These are phyloP conservation scores for Aspergillus sp. DNA, from an alignment of 2,329 filamentous ascomycete genomes.

Conservation along the genomic window DNA sequence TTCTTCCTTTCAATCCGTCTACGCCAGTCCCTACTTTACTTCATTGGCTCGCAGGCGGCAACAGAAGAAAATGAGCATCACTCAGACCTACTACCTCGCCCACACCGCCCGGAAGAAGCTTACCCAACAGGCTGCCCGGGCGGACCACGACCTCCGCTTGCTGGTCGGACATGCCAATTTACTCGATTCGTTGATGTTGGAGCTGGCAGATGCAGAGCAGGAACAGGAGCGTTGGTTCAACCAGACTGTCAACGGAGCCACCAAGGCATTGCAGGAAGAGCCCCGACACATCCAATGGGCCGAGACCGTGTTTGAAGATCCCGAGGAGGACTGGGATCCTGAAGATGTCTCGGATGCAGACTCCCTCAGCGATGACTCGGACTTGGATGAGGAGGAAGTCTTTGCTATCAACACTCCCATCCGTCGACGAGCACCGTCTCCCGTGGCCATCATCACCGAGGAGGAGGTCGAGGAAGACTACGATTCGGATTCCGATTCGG, in stretches of 20 bases:
- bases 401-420: conserved; percentile 34
- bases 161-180: conserved; percentile 98
- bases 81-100: conserved; percentile 96
- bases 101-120: conserved; percentile 97
- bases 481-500: conserved; percentile 49
- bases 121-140: conserved; percentile 78
- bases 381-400: conserved; percentile 42
- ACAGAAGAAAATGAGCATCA: conserved; percentile 92
- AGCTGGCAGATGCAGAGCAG: conserved; percentile 87
- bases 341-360: conserved; percentile 59
- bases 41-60: conserved; percentile 35
- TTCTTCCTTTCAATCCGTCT: conserved; percentile 16
- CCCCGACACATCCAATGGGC: conserved; percentile 80
- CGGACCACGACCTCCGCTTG: conserved; percentile 90
- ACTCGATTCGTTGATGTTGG: conserved; percentile 86
- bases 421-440: conserved; percentile 26
- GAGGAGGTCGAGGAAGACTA: conserved; percentile 26
- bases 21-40: conserved; percentile 35
- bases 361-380: conserved; percentile 50
- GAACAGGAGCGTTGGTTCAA: conserved; percentile 99
- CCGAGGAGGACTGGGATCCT: conserved; percentile 65
- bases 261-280: conserved; percentile 49
- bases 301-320: conserved; percentile 69
- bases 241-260: conserved; percentile 78
- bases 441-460: conserved; percentile 25